Conservation (phyloP, 495 filamentous ascomycete species). For the Acidiella bohemica region DNA sequence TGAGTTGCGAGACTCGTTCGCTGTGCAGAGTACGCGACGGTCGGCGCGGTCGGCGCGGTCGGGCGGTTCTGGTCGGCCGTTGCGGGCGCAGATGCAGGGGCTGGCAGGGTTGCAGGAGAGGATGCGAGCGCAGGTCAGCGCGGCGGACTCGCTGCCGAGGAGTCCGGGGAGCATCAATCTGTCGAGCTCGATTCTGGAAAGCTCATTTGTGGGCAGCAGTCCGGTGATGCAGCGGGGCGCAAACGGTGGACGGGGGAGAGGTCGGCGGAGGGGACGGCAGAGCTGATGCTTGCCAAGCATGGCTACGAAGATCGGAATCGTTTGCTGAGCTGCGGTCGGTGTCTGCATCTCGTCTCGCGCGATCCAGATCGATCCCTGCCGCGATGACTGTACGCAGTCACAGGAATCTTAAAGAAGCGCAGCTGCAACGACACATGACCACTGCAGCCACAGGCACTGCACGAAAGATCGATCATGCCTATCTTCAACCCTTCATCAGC, state of each 20-base stretch:
- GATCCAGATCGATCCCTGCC: too few species aligned
- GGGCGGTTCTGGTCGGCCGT: background rate
- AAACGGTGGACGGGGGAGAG: background rate
- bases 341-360: too few species aligned
- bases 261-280: constrained; percentile 3
- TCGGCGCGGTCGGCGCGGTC: background rate
- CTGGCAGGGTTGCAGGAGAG: constrained; percentile 10
- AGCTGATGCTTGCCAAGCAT: background rate
- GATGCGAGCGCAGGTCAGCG: constrained; percentile 9
- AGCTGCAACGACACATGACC: too few species aligned
- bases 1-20: constrained; percentile 15
- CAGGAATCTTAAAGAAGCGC: too few species aligned
- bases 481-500: too few species aligned
- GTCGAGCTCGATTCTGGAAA: constrained; percentile 19
- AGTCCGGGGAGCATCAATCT: constrained; percentile 17
- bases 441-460: too few species aligned
- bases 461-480: too few species aligned
- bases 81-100: background rate
- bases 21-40: constrained; percentile 8
- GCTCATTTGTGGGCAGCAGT: constrained; percentile 20
- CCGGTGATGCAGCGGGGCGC: constrained; percentile 16
- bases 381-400: too few species aligned
- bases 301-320: too few species aligned
- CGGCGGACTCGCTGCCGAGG: constrained; percentile 8
- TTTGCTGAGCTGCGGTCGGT: too few species aligned